Evolutionary conservation across 345 rosid species (phyloP).

Genomic region (Citrus glauca): DNA sequence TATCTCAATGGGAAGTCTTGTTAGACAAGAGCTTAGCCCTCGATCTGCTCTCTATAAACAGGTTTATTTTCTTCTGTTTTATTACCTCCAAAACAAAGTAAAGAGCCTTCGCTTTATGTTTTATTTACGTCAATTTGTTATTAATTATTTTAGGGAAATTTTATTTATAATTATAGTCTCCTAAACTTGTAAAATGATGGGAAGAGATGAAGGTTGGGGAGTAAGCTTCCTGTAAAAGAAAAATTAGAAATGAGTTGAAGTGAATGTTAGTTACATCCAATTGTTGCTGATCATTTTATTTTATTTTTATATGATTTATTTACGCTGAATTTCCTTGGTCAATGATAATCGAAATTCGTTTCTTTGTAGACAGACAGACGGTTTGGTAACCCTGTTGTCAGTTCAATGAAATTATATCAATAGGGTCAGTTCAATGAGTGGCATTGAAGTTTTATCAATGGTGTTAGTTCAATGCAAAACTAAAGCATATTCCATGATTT

Average conservation of each 20-base stretch:
- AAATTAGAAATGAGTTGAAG: background rate
- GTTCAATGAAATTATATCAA: background rate
- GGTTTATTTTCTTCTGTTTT: conserved; percentile 27
- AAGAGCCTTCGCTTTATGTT: background rate
- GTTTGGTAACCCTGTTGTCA: background rate
- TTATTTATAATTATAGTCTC: background rate
- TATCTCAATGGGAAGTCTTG: conserved; percentile 87
- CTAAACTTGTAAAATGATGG: background rate
- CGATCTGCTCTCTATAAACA: conserved; percentile 64
- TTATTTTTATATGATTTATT: background rate
- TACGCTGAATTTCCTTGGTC: background rate
- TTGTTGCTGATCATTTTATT: background rate
- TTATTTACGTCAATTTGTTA: background rate
- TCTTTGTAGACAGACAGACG: background rate
- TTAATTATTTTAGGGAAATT: background rate
- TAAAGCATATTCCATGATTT: background rate
- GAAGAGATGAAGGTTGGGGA: background rate
- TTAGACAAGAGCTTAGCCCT: conserved; percentile 80
- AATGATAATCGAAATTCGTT: background rate
- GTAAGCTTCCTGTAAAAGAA: background rate
- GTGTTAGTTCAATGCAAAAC: background rate
- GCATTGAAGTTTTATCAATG: background rate
- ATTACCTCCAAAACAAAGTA: background rate
- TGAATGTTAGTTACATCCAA: background rate
- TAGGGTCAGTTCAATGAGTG: background rate